Evolutionary conservation across 2,329 filamentous ascomycete genomes (phyloP).

Genomic region (Zelopaecilomyces penicillatus): DNA sequence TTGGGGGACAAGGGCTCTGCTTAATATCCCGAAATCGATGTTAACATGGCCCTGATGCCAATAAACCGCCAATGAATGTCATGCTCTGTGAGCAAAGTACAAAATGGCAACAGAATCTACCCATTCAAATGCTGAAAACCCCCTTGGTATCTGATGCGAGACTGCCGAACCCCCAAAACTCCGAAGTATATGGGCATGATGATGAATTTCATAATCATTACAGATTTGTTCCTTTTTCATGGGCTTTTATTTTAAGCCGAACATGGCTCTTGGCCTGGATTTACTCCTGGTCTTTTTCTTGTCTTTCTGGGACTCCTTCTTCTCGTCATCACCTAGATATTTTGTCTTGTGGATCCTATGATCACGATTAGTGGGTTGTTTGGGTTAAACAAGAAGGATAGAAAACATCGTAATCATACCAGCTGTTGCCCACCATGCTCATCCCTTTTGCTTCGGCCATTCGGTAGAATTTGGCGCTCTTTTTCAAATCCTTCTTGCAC

Average conservation of each 20-base stretch:
- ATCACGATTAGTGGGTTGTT: conserved; percentile 1
- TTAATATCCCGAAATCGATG: too few relatives aligned
- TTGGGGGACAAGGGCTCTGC: too few relatives aligned
- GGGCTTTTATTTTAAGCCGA: conserved; percentile 39
- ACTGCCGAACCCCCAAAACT: conserved; percentile 21
- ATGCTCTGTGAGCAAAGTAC: background rate
- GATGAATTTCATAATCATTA: conserved; percentile 23
- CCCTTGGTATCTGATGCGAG: conserved; percentile 11
- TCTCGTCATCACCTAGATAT: conserved; percentile 59
- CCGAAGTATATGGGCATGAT: conserved; percentile 23
- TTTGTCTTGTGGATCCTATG: conserved; percentile 92
- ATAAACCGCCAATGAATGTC: too few relatives aligned
- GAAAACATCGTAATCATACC: conserved; percentile 49
- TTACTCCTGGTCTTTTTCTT: conserved; percentile 65
- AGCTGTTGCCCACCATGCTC: conserved; percentile 97
- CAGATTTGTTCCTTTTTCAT: conserved; percentile 3
- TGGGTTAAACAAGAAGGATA: background rate
- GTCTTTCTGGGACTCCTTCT: conserved; percentile 35
- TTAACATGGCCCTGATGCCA: too few relatives aligned
- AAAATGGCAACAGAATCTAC: conserved; percentile 9
- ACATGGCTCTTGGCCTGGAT: conserved; percentile 66
- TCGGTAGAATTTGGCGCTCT: conserved; percentile 84
- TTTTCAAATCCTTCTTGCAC: conserved; percentile 93
- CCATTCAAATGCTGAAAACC: conserved; percentile 12
- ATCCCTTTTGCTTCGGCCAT: conserved; percentile 87